These are phyloP conservation scores for Penicillium glabrum DNA, from an alignment of 2,329 filamentous ascomycete genomes.

Conservation along the genomic window DNA sequence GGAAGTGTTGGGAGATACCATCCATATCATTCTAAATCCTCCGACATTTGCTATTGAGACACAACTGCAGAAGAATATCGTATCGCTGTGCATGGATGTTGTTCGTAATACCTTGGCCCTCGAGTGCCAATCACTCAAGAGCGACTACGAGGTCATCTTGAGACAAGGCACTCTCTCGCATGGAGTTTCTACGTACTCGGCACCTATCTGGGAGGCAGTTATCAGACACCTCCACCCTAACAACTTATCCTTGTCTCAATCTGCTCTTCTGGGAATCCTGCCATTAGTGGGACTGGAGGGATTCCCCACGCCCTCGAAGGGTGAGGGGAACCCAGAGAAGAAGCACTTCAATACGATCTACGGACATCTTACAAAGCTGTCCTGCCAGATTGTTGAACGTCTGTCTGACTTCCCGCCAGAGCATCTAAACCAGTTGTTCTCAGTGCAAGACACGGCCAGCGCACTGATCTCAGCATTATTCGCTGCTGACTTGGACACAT, in stretches of 20 bases:
- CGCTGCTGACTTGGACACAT: slow-evolving; percentile 75
- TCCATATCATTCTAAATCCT: slow-evolving; percentile 59
- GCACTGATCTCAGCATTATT: slow-evolving; percentile 77
- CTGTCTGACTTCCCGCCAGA: slow-evolving; percentile 72
- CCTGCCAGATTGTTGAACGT: slow-evolving; percentile 74
- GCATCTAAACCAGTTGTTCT: slow-evolving; percentile 69
- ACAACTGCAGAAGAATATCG: slow-evolving; percentile 53
- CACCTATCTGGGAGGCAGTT: slow-evolving; percentile 76
- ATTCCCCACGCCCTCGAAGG: slow-evolving; percentile 59
- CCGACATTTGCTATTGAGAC: slow-evolving; percentile 51
- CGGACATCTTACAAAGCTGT: slow-evolving; percentile 58
- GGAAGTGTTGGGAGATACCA: slow-evolving; percentile 47
- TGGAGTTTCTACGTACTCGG: slow-evolving; percentile 68
- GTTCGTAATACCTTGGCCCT: slow-evolving; percentile 67
- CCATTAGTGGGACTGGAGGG: slow-evolving; percentile 74
- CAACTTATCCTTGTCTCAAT: slow-evolving; percentile 70
- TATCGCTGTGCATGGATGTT: slow-evolving; percentile 60
- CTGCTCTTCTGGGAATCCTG: slow-evolving; percentile 69
- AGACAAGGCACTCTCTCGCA: slow-evolving; percentile 62
- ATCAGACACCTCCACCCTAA: slow-evolving; percentile 66
- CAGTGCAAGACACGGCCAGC: slow-evolving; percentile 66
- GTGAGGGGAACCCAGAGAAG: slow-evolving; percentile 52
- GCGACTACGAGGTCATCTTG: slow-evolving; percentile 67
- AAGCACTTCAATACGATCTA: slow-evolving; percentile 77
- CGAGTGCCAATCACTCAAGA: slow-evolving; percentile 68